phyloP scores from a whole-genome alignment of 2,329 filamentous ascomycete species.

The Aureobasidium vineae region DNA sequence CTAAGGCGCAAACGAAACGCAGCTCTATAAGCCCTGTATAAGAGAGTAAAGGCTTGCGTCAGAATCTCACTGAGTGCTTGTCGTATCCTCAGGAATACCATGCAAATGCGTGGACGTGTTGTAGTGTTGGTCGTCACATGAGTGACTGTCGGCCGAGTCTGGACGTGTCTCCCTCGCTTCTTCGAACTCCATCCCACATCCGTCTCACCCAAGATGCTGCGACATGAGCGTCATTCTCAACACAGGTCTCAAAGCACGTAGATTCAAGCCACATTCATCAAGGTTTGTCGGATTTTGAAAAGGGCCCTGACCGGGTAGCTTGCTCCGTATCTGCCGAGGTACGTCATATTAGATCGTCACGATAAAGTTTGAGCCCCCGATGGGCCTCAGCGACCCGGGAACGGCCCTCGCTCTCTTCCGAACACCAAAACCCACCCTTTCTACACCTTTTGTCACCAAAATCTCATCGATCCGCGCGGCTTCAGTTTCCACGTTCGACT shows the following conservation, averaged over 20 bases:
- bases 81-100: neutral
- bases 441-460: neutral
- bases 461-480: constrained; percentile 15
- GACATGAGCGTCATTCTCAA: constrained; percentile 4
- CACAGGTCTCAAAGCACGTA: neutral
- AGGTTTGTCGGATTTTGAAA: neutral
- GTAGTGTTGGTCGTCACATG: neutral
- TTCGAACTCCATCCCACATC: neutral
- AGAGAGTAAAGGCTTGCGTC: neutral
- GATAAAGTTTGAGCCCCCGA: constrained; percentile 10
- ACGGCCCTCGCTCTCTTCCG: neutral
- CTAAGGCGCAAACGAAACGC: neutral
- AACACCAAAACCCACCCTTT: neutral
- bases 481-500: constrained; percentile 10
- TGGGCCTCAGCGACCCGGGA: neutral
- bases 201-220: neutral
- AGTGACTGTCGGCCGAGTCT: neutral
- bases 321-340: neutral
- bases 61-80: neutral
- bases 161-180: constrained; percentile 6
- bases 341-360: constrained; percentile 6
- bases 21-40: neutral
- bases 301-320: neutral
- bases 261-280: neutral
- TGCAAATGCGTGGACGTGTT: neutral